Conservation (phyloP, 345 rosid species). For the Rhizophora mangle region DNA sequence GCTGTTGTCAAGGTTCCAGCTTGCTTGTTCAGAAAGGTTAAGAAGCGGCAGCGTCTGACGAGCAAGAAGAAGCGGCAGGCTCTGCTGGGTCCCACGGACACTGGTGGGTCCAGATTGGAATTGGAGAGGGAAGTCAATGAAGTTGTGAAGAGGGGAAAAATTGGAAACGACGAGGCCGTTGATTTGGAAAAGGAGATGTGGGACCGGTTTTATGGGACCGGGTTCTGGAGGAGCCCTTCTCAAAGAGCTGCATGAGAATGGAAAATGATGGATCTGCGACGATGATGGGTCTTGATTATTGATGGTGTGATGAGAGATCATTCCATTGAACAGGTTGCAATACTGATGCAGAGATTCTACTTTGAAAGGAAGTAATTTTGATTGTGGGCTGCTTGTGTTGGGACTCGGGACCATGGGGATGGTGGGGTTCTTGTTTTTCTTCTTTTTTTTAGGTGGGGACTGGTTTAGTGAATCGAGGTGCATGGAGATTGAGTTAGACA, state of each 20-base stretch:
- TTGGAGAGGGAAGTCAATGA: conserved; percentile 8
- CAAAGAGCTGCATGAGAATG: conserved; percentile 9
- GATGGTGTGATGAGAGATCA: too few species aligned
- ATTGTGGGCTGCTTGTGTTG: too few species aligned
- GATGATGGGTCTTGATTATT: too few species aligned
- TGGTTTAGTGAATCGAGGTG: too few species aligned
- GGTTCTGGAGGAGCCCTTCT: conserved; percentile 54
- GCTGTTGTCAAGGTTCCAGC: conserved; percentile 64
- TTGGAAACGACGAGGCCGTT: conserved; percentile 10
- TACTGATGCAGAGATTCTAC: too few species aligned
- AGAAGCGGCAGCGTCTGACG: conserved; percentile 30
- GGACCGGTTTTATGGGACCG: conserved; percentile 39
- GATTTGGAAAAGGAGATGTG: conserved; percentile 46
- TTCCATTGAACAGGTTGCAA: too few species aligned
- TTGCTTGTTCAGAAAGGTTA: conserved; percentile 53
- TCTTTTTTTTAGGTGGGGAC: too few species aligned
- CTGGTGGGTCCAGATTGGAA: conserved; percentile 8
- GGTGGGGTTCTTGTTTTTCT: too few species aligned
- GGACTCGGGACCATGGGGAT: too few species aligned
- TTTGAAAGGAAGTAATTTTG: too few species aligned
- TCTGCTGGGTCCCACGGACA: conserved; percentile 23
- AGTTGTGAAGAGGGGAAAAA: conserved; percentile 19
- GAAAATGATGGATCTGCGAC: too few species aligned
- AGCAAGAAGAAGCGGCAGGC: conserved; percentile 26
- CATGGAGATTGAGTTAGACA: too few species aligned